phyloP scores from a whole-genome alignment of 2,329 filamentous ascomycete genomes.

The Colletotrichum salicis region DNA sequence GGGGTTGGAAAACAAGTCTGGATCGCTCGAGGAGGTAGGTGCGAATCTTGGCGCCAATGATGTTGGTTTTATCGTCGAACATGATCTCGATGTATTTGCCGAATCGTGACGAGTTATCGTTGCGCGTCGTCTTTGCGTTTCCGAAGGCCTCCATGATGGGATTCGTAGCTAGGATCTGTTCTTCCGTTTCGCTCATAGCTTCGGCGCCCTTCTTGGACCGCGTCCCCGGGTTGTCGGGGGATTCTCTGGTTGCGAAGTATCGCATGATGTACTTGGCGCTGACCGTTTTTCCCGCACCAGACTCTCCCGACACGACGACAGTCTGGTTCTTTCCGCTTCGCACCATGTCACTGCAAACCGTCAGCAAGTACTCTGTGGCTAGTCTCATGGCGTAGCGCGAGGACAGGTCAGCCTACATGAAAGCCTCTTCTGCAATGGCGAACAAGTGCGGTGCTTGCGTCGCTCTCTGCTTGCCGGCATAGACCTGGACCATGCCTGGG shows the following conservation, averaged over 20 bases:
- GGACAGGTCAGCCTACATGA: conserved; percentile 73
- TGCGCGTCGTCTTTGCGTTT: conserved; percentile 99
- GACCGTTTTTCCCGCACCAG: conserved; percentile 97
- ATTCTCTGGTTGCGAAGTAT: conserved; percentile 97
- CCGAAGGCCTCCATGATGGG: conserved; percentile 99
- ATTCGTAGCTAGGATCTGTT: conserved; percentile 97
- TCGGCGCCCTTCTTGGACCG: conserved; percentile 80
- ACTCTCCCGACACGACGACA: conserved; percentile 98
- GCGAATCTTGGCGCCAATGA: conserved; percentile 96
- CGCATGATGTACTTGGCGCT: conserved; percentile 99
- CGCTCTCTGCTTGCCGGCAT: conserved; percentile 94
- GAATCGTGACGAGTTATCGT: conserved; percentile 98
- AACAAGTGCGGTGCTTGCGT: conserved; percentile 98
- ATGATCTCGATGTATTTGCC: conserved; percentile 99
- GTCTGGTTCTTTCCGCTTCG: conserved; percentile 97
- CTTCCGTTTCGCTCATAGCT: conserved; percentile 95
- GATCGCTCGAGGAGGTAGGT: conserved; percentile 96
- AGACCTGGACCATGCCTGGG: conserved; percentile 99
- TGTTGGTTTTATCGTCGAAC: conserved; percentile 95
- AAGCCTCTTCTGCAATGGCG: conserved; percentile 98
- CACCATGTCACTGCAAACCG: conserved; percentile 84
- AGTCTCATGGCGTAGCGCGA: background rate
- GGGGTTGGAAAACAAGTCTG: conserved; percentile 93
- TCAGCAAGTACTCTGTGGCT: conserved; percentile 46
- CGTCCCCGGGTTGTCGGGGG: conserved; percentile 85